Evolutionary conservation across 768 basidiomycete genomes (phyloP).

Genomic region (Termitomyces sp.): DNA sequence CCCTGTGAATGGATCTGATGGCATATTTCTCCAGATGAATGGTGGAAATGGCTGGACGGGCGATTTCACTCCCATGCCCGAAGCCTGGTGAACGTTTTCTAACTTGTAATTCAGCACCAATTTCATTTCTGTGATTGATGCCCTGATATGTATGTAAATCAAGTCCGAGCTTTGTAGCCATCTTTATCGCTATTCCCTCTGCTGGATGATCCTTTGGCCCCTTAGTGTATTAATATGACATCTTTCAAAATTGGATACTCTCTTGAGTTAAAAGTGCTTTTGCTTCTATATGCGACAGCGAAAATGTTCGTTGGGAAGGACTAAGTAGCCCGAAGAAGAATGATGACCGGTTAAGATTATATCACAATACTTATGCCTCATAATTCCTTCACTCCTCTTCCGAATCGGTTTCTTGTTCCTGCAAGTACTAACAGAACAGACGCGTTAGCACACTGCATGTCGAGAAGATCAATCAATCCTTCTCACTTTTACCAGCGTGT

Average conservation of each 20-base stretch:
- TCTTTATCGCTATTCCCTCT: not conserved
- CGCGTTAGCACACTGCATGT: not conserved
- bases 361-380: not conserved
- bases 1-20: slow-evolving; percentile 88
- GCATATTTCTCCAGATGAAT: slow-evolving; percentile 76
- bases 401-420: slow-evolving; percentile 83
- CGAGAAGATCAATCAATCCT: not conserved
- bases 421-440: slow-evolving; percentile 59
- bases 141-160: not conserved
- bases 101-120: no score
- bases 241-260: not conserved
- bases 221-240: not conserved
- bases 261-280: not conserved
- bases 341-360: not conserved
- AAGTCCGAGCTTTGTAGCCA: not conserved
- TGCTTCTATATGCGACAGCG: not conserved
- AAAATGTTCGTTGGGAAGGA: not conserved
- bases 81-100: slow-evolving; percentile 61
- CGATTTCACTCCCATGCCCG: slow-evolving; percentile 72
- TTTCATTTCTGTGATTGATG: not conserved
- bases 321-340: not conserved
- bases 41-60: slow-evolving; percentile 71
- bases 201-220: not conserved
- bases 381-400: slow-evolving; percentile 37
- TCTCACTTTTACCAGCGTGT: slow-evolving; percentile 81